phyloP scores from a whole-genome alignment of 208 protist genomes.

The Leptomonas pyrrhocoris region DNA sequence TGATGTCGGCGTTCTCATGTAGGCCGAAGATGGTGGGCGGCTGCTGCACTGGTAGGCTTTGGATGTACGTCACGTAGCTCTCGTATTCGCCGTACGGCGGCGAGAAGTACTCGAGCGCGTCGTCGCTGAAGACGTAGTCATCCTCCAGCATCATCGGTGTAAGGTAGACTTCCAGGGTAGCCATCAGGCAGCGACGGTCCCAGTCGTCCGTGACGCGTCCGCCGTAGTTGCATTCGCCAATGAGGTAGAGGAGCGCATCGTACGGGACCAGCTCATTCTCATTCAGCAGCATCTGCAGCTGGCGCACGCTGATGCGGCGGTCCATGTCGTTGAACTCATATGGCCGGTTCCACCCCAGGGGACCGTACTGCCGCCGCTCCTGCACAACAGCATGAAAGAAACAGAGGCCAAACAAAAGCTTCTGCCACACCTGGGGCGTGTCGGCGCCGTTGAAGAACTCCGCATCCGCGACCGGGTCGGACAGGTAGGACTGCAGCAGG shows the following conservation, averaged over 20 bases:
- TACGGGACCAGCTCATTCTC: slow-evolving; percentile 92
- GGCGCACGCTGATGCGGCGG: slow-evolving; percentile 94
- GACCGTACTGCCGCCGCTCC: slow-evolving; percentile 96
- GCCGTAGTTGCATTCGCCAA: slow-evolving; percentile 94
- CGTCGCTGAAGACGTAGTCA: slow-evolving; percentile 90
- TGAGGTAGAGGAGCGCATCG: slow-evolving; percentile 93
- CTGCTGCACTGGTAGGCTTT: slow-evolving; percentile 79
- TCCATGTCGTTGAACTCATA: slow-evolving; percentile 98
- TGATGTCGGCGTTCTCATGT: slow-evolving; percentile 96
- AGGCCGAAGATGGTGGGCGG: slow-evolving; percentile 93
- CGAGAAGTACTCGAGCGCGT: slow-evolving; percentile 84
- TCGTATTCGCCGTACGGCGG: slow-evolving; percentile 83
- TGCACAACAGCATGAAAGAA: slow-evolving; percentile 98
- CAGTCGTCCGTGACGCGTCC: slow-evolving; percentile 94
- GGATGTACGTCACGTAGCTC: slow-evolving; percentile 89
- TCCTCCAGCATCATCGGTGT: slow-evolving; percentile 88
- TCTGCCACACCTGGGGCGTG: slow-evolving; percentile 87
- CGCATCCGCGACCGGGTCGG: slow-evolving; percentile 84
- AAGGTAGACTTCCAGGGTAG: slow-evolving; percentile 88
- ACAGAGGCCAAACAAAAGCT: slow-evolving; percentile 95
- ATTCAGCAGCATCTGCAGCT: slow-evolving; percentile 96
- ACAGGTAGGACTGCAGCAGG: slow-evolving; percentile 94
- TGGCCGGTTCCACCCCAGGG: slow-evolving; percentile 96
- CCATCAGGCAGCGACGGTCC: slow-evolving; percentile 93
- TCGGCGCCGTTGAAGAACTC: slow-evolving; percentile 85